Evolutionary conservation across 805 yeast species (phyloP).

Genomic region (Candida andamanensis): DNA sequence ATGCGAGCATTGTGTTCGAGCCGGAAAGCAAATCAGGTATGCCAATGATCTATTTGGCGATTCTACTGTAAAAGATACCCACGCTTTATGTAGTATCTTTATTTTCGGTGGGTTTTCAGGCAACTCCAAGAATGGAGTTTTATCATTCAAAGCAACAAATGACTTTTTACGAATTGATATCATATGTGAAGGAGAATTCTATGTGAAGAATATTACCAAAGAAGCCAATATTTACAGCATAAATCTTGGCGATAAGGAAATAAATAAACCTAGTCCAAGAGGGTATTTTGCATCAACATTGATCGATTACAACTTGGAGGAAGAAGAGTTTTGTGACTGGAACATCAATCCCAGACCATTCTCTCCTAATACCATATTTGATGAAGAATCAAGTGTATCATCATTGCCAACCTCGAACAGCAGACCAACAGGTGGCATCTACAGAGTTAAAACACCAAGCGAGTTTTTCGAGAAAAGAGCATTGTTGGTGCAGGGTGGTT

Average conservation of each 20-base stretch:
- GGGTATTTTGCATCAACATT: slow-evolving; percentile 35
- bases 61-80: slow-evolving; percentile 12
- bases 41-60: slow-evolving; percentile 13
- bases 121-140: slow-evolving; percentile 4
- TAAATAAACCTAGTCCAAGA: slow-evolving; percentile 30
- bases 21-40: not conserved
- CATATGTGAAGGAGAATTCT: slow-evolving; percentile 13
- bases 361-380: slow-evolving; percentile 8
- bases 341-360: slow-evolving; percentile 6
- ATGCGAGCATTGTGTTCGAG: slow-evolving; percentile 1
- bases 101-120: slow-evolving; percentile 36
- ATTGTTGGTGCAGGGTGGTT: slow-evolving; percentile 38
- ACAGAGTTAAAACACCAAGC: slow-evolving; percentile 10
- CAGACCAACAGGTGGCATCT: slow-evolving; percentile 2
- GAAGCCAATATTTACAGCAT: slow-evolving; percentile 16
- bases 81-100: slow-evolving; percentile 23
- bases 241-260: slow-evolving; percentile 1
- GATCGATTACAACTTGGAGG: slow-evolving; percentile 17
- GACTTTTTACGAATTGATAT: slow-evolving; percentile 34
- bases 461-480: slow-evolving; percentile 23
- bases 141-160: slow-evolving; percentile 24
- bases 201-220: slow-evolving; percentile 6
- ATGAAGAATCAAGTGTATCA: slow-evolving; percentile 10
- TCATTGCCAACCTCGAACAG: slow-evolving; percentile 11
- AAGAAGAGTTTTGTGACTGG: slow-evolving; percentile 19